Evolutionary conservation across 768 basidiomycete genomes (phyloP).

Genomic region (Mycena sanguinolenta): DNA sequence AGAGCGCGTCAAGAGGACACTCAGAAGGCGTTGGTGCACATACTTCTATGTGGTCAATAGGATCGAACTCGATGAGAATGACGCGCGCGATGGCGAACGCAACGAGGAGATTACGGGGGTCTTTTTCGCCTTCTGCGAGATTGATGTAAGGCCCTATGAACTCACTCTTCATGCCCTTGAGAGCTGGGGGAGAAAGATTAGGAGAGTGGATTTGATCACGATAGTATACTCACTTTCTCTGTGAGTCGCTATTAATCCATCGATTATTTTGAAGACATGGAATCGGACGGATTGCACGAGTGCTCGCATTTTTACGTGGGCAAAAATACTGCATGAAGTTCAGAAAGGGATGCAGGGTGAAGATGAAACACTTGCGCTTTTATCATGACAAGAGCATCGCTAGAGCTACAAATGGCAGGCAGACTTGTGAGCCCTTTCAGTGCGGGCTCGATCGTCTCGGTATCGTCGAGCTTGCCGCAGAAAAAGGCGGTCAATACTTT

Average conservation of each 20-base stretch:
- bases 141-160: slow-evolving; percentile 83
- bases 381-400: slow-evolving; percentile 73
- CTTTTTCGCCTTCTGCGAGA: slow-evolving; percentile 96
- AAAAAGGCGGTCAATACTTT: slow-evolving; percentile 88
- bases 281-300: slow-evolving; percentile 88
- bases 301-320: slow-evolving; percentile 84
- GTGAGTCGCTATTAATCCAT: slow-evolving; percentile 80
- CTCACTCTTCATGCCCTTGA: slow-evolving; percentile 77
- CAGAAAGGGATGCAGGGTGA: slow-evolving; percentile 4
- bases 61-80: slow-evolving; percentile 89
- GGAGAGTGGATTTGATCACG: slow-evolving; percentile 6
- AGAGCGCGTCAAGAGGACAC: neutral
- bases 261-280: slow-evolving; percentile 84
- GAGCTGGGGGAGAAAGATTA: slow-evolving; percentile 54
- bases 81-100: slow-evolving; percentile 92
- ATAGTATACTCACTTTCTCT: slow-evolving; percentile 65
- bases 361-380: slow-evolving; percentile 61
- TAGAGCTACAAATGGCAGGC: slow-evolving; percentile 71
- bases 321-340: slow-evolving; percentile 70
- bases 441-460: slow-evolving; percentile 85
- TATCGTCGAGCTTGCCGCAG: slow-evolving; percentile 88
- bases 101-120: slow-evolving; percentile 92
- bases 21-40: slow-evolving; percentile 35
- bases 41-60: slow-evolving; percentile 82
- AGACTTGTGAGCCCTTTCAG: slow-evolving; percentile 82